These are phyloP conservation scores for Conticribra weissflogii DNA, from an alignment of 108 stramenopile genomes.

Conservation along the genomic window DNA sequence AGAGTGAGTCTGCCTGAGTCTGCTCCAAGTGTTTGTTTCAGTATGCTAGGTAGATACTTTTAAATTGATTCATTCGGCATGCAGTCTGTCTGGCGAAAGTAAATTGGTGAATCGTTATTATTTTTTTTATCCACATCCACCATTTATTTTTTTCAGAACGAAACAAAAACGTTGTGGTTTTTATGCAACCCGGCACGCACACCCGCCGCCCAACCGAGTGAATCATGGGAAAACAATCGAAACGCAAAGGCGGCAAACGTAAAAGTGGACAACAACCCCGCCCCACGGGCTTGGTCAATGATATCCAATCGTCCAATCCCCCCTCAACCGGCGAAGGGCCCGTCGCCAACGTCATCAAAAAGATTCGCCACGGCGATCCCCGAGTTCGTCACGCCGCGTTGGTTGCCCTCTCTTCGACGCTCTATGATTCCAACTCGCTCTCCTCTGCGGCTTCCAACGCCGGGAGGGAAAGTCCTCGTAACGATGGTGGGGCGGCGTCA, in stretches of 20 bases:
- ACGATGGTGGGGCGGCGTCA: neutral
- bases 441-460: slow-evolving; percentile 1
- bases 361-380: slow-evolving; percentile 69
- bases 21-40: too few relatives aligned
- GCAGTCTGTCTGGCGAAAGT: too few relatives aligned
- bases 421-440: slow-evolving; percentile 39
- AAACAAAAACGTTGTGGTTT: neutral
- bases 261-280: neutral
- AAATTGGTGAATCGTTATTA: too few relatives aligned
- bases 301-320: neutral
- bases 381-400: slow-evolving; percentile 64
- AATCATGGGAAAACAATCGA: slow-evolving; percentile 51
- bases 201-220: too few relatives aligned
- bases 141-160: neutral
- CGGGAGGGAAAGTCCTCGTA: neutral
- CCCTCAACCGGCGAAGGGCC: neutral
- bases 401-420: slow-evolving; percentile 54
- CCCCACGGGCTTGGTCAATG: slow-evolving; percentile 16
- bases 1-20: too few relatives aligned
- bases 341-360: slow-evolving; percentile 11
- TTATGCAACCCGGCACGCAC: too few relatives aligned
- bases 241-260: slow-evolving; percentile 26
- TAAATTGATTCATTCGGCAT: too few relatives aligned
- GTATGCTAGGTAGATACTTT: too few relatives aligned
- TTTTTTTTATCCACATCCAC: too few relatives aligned